A percentile compares a stretch with the other conserved stretches of the same genome.
phyloP scores from a whole-genome alignment of 2,329 filamentous ascomycete species.

The Diaporthe longicolla region DNA sequence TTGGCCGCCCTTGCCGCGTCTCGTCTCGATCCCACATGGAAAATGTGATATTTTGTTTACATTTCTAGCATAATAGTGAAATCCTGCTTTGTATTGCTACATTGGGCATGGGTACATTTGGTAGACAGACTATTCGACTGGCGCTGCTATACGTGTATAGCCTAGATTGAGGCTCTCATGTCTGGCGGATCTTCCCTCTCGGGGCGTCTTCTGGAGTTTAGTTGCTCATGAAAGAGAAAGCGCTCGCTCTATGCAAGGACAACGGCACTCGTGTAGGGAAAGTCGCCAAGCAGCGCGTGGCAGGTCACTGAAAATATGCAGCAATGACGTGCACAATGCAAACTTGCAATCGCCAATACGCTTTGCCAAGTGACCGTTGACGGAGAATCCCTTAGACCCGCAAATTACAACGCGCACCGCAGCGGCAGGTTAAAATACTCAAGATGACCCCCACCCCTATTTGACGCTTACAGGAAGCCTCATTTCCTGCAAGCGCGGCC shows the following conservation, averaged over 20 bases:
- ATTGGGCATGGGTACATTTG: conserved; percentile 1
- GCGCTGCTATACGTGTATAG: background rate
- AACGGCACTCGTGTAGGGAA: background rate
- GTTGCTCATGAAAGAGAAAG: too few relatives aligned
- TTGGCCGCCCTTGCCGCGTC: background rate
- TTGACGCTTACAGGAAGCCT: conserved; percentile 7
- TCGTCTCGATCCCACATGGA: background rate
- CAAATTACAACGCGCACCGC: too few relatives aligned
- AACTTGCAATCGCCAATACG: background rate
- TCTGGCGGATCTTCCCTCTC: background rate
- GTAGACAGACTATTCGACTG: background rate
- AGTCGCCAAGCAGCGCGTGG: background rate
- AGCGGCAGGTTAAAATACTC: background rate
- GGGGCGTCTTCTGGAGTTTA: background rate
- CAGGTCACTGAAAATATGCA: background rate
- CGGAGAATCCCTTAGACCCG: background rate
- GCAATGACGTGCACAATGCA: background rate
- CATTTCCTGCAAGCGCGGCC: conserved; percentile 19
- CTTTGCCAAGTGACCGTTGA: background rate
- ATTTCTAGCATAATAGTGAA: background rate
- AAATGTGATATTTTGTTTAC: background rate
- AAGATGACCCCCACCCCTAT: background rate
- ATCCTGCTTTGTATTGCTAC: background rate
- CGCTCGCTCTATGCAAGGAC: background rate
- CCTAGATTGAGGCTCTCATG: conserved; percentile 22